phyloP scores from a whole-genome alignment of 352 stramenopile species.

The Halophytophthora batemanensis region DNA sequence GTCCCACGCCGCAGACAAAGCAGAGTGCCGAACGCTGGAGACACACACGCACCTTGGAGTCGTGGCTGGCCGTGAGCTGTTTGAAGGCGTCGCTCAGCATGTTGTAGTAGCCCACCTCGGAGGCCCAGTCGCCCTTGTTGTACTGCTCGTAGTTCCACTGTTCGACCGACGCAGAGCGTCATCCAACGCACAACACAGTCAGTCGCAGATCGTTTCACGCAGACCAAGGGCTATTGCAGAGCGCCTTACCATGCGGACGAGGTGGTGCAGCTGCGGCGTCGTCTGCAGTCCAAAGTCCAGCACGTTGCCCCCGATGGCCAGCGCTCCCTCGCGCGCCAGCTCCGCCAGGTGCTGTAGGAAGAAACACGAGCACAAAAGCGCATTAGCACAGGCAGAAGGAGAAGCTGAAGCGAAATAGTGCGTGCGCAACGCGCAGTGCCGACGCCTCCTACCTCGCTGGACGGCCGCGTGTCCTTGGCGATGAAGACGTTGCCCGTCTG shows the following conservation, averaged over 20 bases:
- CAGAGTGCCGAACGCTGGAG: not conserved
- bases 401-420: not conserved
- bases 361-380: not conserved
- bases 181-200: not conserved
- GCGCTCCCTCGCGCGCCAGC: slow-evolving; percentile 85
- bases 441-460: slow-evolving; percentile 43
- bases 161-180: not conserved
- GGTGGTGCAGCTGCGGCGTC: slow-evolving; percentile 97
- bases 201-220: not conserved
- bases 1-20: not conserved
- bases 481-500: slow-evolving; percentile 86
- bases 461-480: slow-evolving; percentile 91
- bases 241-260: slow-evolving; percentile 89
- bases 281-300: slow-evolving; percentile 96
- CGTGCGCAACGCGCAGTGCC: too few relatives aligned
- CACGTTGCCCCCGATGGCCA: slow-evolving; percentile 87
- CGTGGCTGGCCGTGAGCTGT: slow-evolving; percentile 75
- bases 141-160: slow-evolving; percentile 88
- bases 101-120: slow-evolving; percentile 94
- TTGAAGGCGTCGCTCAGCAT: slow-evolving; percentile 93
- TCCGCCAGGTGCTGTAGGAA: slow-evolving; percentile 61
- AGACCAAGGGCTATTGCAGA: not conserved
- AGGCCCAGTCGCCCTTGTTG: slow-evolving; percentile 86
- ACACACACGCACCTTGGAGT: slow-evolving; percentile 51
- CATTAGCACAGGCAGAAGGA: not conserved